Percentiles rank a stretch among this genome's conserved stretches.
These are phyloP conservation scores for Nitzschia sp. DNA, from an alignment of 108 stramenopile species.

Conservation along the genomic window DNA sequence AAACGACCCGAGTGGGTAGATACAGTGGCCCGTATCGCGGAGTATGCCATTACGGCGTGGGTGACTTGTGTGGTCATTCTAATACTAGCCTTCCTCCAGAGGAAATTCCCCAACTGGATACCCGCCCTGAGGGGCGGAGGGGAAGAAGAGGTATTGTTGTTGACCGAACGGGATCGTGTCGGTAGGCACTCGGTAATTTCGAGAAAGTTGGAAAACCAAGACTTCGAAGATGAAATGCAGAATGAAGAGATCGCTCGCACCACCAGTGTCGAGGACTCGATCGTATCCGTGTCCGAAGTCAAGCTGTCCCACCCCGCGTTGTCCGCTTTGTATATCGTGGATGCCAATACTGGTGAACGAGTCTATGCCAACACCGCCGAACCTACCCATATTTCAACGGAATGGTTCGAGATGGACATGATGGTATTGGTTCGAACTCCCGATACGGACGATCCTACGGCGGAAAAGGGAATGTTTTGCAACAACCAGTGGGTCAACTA, in stretches of 20 bases:
- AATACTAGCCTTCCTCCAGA: constrained; percentile 27
- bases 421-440: constrained; percentile 85
- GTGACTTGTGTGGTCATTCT: constrained; percentile 63
- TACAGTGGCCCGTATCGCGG: constrained; percentile 26
- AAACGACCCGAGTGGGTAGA: constrained; percentile 20
- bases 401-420: constrained; percentile 80
- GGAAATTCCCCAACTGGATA: constrained; percentile 2
- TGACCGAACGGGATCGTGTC: neutral
- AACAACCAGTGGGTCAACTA: constrained; percentile 52
- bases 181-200: neutral
- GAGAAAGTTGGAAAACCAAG: neutral
- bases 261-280: neutral
- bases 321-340: constrained; percentile 41
- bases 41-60: constrained; percentile 57
- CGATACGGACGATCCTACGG: constrained; percentile 62
- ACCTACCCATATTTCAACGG: constrained; percentile 46
- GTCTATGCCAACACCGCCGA: constrained; percentile 45
- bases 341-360: constrained; percentile 39
- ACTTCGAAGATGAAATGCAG: neutral
- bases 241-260: neutral
- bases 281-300: neutral
- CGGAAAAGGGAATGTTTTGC: constrained; percentile 18
- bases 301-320: constrained; percentile 25
- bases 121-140: neutral
- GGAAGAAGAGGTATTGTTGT: neutral